A percentile compares a stretch with the other conserved stretches of the same genome.
Conservation (phyloP, 352 stramenopile species). For the Blastocystis sp. region DNA sequence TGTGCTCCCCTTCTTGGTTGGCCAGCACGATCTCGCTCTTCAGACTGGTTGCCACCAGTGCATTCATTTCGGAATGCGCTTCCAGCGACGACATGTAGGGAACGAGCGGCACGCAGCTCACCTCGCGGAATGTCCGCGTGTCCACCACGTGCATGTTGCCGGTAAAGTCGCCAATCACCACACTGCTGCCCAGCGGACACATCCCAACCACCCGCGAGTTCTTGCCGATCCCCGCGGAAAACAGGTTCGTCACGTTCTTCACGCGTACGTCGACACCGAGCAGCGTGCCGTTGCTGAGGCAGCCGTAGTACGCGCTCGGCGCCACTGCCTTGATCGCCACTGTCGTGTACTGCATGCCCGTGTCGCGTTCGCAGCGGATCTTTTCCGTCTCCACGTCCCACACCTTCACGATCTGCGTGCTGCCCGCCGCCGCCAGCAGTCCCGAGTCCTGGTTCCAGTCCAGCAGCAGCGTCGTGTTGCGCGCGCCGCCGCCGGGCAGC, state of each 20-base stretch:
- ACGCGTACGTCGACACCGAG: conserved; percentile 17
- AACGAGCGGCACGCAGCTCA: not conserved
- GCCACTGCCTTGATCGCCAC: not conserved
- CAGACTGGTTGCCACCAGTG: conserved; percentile 40
- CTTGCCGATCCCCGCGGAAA: not conserved
- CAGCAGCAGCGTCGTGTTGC: not conserved
- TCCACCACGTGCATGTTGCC: conserved; percentile 4
- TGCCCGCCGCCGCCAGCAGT: conserved; percentile 27
- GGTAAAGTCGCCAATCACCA: conserved; percentile 18
- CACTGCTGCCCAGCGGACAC: not conserved
- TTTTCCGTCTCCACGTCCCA: conserved; percentile 54
- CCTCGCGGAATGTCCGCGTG: not conserved
- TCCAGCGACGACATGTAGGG: not conserved
- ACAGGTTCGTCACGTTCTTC: not conserved
- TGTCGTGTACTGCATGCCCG: not conserved
- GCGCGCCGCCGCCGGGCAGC: not conserved
- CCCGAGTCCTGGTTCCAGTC: conserved; percentile 25
- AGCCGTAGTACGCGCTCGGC: not conserved
- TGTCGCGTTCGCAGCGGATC: conserved; percentile 24
- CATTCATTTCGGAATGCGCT: not conserved
- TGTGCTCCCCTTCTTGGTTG: not conserved
- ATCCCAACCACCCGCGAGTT: not conserved
- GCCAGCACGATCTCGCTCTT: conserved; percentile 18
- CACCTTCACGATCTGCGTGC: conserved; percentile 55
- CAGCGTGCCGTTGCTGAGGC: conserved; percentile 6